Evolutionary conservation across 2,329 filamentous ascomycete species (phyloP).

Genomic region (Paramyrothecium sp.): DNA sequence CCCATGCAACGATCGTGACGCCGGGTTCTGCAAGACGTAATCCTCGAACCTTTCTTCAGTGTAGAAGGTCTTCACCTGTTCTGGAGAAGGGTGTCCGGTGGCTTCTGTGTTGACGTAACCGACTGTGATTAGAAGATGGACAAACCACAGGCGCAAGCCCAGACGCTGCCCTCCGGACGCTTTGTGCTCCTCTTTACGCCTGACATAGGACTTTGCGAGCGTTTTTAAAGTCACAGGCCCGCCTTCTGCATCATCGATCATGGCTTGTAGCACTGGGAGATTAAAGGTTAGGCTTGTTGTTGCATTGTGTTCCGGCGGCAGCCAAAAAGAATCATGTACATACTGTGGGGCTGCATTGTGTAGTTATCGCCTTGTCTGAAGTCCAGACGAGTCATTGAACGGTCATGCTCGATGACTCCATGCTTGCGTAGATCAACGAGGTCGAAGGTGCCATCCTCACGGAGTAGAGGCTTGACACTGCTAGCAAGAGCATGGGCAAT

Average conservation of each 20-base stretch:
- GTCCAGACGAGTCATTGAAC: conserved; percentile 28
- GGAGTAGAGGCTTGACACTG: neutral
- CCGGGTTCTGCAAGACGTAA: conserved; percentile 21
- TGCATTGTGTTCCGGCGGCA: neutral
- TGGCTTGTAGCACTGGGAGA: conserved; percentile 22
- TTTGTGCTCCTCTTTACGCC: conserved; percentile 23
- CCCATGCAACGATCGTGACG: conserved; percentile 1
- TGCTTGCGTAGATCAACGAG: conserved; percentile 17
- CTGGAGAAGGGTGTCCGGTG: conserved; percentile 17
- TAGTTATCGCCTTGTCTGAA: conserved; percentile 30
- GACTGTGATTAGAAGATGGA: conserved; percentile 23
- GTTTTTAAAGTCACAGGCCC: conserved; percentile 23
- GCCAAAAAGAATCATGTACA: neutral
- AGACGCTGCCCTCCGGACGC: conserved; percentile 18
- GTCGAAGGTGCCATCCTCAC: neutral
- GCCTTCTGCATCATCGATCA: conserved; percentile 25
- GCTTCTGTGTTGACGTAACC: conserved; percentile 20
- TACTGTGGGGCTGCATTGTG: conserved; percentile 23
- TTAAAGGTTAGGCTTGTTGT: neutral
- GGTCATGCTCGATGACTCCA: conserved; percentile 31
- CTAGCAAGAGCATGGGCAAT: neutral
- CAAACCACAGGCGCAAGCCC: conserved; percentile 21
- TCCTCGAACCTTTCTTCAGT: conserved; percentile 28
- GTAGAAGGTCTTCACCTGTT: conserved; percentile 21
- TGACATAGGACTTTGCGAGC: conserved; percentile 23